Conservation (phyloP, 805 yeast species). For the Lipomyces anomalus region DNA sequence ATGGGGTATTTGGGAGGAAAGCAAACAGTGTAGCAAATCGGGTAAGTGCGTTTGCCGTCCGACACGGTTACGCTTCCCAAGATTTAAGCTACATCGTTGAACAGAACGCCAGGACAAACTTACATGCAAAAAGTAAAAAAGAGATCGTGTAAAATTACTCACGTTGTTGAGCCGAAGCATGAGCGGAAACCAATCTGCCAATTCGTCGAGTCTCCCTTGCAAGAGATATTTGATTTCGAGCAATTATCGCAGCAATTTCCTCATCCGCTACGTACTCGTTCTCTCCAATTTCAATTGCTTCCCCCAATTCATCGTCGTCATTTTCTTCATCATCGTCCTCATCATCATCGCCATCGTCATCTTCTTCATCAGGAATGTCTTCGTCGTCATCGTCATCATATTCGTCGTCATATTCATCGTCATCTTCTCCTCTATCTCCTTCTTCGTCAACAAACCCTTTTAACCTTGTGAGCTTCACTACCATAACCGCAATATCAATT, state of each 20-base stretch:
- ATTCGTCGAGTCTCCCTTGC: neutral
- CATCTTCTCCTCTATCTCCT: constrained; percentile 6
- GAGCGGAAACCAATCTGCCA: neutral
- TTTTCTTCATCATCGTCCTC: constrained; percentile 5
- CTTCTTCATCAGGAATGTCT: constrained; percentile 12
- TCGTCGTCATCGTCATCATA: constrained; percentile 4
- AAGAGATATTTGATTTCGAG: neutral
- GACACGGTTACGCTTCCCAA: too few relatives aligned
- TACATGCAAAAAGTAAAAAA: too few relatives aligned
- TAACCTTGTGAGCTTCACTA: neutral
- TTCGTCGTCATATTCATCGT: constrained; percentile 11
- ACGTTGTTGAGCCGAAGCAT: neutral
- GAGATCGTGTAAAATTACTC: constrained; percentile 9
- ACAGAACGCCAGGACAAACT: too few relatives aligned
- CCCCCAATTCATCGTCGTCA: constrained; percentile 2
- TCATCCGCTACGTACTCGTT: too few relatives aligned
- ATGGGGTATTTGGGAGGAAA: neutral
- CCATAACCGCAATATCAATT: neutral
- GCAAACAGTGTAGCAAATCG: neutral
- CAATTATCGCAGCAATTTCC: too few relatives aligned
- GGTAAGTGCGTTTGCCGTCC: constrained; percentile 1
- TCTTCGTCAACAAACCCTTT: neutral
- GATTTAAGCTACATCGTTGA: too few relatives aligned
- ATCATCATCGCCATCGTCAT: constrained; percentile 5
- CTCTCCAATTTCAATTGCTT: constrained; percentile 7